Conservation (phyloP, 345 rosid genomes). For the Euphorbia peplus region DNA sequence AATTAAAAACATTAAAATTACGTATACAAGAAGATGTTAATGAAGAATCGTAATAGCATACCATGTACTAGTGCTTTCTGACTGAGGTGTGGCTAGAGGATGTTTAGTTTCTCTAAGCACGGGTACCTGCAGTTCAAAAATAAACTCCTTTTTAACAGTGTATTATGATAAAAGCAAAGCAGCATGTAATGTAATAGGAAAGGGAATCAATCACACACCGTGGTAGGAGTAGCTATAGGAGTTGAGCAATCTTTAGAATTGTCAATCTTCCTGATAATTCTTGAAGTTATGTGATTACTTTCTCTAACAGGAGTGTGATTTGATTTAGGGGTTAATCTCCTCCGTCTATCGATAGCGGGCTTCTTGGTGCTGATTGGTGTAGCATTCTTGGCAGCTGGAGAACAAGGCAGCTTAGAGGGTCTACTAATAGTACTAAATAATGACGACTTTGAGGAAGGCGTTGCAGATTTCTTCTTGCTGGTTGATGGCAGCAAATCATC, state of each 20-base stretch:
- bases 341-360: conserved; percentile 25
- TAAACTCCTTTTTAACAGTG: conserved; percentile 14
- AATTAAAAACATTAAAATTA: background rate
- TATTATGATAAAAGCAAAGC: no score
- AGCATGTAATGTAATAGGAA: no score
- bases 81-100: conserved; percentile 48
- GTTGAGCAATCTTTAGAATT: conserved; percentile 59
- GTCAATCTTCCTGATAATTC: conserved; percentile 57
- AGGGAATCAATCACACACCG: no score
- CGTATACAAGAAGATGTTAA: background rate
- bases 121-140: conserved; percentile 42
- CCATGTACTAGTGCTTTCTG: conserved; percentile 46
- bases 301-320: conserved; percentile 64
- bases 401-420: conserved; percentile 32
- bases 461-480: conserved; percentile 40
- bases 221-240: conserved; percentile 58
- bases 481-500: conserved; percentile 25
- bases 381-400: conserved; percentile 33
- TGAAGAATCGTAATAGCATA: background rate
- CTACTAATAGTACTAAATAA: conserved; percentile 20
- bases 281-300: conserved; percentile 50
- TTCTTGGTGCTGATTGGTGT: conserved; percentile 42
- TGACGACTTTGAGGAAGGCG: conserved; percentile 29
- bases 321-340: conserved; percentile 53
- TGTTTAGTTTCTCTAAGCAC: conserved; percentile 30